Conservation (phyloP, 208 protist genomes). For the Leishmania braziliensis region DNA sequence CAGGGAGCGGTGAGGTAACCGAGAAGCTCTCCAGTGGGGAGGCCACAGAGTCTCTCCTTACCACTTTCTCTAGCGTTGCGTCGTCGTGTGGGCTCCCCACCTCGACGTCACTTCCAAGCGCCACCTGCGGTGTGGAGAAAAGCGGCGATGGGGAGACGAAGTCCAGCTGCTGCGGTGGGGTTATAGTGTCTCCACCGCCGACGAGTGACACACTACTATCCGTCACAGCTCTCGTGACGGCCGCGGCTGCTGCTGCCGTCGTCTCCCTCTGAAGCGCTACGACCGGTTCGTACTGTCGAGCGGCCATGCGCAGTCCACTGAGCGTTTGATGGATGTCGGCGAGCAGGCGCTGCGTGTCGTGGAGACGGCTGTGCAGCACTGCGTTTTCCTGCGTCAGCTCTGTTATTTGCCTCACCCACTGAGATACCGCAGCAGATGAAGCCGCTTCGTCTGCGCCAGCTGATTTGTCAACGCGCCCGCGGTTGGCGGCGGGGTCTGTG, state of each 20-base stretch:
- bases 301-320: constrained; percentile 6
- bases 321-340: constrained; percentile 14
- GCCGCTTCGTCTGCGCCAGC: neutral
- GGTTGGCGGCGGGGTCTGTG: neutral
- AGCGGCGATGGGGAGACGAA: neutral
- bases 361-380: neutral
- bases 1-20: neutral
- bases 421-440: neutral
- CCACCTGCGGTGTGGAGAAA: neutral
- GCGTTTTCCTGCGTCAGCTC: neutral
- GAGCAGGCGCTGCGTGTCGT: neutral
- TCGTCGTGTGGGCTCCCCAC: neutral
- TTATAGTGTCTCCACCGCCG: neutral
- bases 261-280: neutral
- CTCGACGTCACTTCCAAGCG: neutral
- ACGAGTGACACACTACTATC: neutral
- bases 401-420: neutral
- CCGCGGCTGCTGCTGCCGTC: neutral
- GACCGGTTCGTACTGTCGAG: constrained; percentile 18
- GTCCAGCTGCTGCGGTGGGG: constrained; percentile 1
- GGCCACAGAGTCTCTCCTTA: no score
- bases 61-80: neutral
- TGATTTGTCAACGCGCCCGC: neutral
- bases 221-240: neutral
- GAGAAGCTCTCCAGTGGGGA: neutral